These are phyloP conservation scores for Turnera subulata DNA, from an alignment of 345 rosid species.

Conservation along the genomic window DNA sequence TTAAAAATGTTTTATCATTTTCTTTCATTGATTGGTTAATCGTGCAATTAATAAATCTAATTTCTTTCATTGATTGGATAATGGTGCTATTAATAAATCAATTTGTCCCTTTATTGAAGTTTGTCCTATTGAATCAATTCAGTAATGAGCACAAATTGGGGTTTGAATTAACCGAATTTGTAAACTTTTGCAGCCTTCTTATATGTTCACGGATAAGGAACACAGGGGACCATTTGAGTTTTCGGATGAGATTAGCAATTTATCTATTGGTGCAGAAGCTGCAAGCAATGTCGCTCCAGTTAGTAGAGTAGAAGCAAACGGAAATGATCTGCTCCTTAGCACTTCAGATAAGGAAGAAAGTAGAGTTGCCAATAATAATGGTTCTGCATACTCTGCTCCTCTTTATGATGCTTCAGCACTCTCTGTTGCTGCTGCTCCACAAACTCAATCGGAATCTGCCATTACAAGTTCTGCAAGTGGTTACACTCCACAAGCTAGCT, in stretches of 20 bases:
- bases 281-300: conserved; percentile 53
- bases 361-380: conserved; percentile 44
- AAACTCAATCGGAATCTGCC: conserved; percentile 45
- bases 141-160: background rate
- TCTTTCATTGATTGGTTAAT: no score
- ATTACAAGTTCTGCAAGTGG: conserved; percentile 38
- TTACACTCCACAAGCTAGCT: conserved; percentile 43
- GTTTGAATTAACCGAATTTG: conserved; percentile 11
- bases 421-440: conserved; percentile 37
- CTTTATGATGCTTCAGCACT: conserved; percentile 43
- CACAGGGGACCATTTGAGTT: conserved; percentile 91
- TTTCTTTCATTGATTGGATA: no score
- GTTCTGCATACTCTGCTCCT: conserved; percentile 69
- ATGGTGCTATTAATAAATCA: no score
- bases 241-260: conserved; percentile 69
- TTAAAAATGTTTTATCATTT: no score
- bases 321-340: conserved; percentile 77
- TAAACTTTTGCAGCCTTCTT: conserved; percentile 73
- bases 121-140: background rate
- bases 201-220: conserved; percentile 95
- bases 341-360: conserved; percentile 78
- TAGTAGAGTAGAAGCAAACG: conserved; percentile 77
- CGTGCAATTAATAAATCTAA: no score
- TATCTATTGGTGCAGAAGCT: conserved; percentile 62
- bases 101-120: background rate